Base-by-base conservation (phyloP, 768 basidiomycete genomes). In the Pulveroboletus sp. region DNA sequence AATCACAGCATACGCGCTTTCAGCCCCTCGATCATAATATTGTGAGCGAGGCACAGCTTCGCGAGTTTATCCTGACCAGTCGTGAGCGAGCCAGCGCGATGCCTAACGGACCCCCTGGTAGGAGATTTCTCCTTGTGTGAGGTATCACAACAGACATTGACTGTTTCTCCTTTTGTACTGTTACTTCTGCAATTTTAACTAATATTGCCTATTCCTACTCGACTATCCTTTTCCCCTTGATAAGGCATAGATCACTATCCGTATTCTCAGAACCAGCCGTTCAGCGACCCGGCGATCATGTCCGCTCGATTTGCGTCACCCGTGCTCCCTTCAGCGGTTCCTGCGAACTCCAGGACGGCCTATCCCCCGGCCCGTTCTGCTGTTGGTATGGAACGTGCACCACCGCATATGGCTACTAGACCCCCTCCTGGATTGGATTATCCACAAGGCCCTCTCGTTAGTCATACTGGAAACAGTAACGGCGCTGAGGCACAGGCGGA, bases 281-380 rank as follows among this genome's bases (percentile, higher is more conserved):
- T 88, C 65, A 76, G 73, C 53, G 87, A 89, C 58, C 86, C 86
- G 39, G 86, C 86, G 11, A 88, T 89, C 42, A 87, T 89, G 84
- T 83, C 86, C 31, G 84, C 84, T 18, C 77, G 81, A 53, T 77
- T 87, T 63, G 73, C 76, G 5, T 70, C 79, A 11, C 69, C 68
- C 5, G 56, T 74, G 36, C 46, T 69, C 28, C 57, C 71, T 6
- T 44, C 48, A 18, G 52, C 43, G 8, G 42, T 49, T 18, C 43
- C 56, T 3, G 37, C 44, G 10, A 59, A 56, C 26, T 36, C 50
- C n/a, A 53, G 47, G 38, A 36, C 43, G 8, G 32, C 47, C 18
- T 61, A 58, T 44, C 18, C 55, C 47, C 24, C 54, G 36, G 6
- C 47, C 30, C 43, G 54, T 39, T 39, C 66, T 46, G 21, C 24